Evolutionary conservation across 306 rosid genomes (phyloP), one percentile per base, ranked within the genome.

Genomic region (Styphnolobium japonicum): DNA sequence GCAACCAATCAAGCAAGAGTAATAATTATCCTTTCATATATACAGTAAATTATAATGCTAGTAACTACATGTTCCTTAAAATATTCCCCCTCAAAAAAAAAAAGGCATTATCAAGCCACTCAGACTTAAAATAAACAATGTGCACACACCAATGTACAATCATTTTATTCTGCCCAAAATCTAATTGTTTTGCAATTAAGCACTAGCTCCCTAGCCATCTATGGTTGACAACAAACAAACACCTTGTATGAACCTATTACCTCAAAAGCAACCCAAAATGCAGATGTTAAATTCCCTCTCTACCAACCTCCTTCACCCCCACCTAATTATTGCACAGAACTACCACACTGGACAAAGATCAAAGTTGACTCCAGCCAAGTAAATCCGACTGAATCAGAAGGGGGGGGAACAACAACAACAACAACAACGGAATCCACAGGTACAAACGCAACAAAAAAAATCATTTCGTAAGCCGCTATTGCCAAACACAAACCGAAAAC

Each of bases 1-100:
- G 65, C 62, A 85, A 67, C 73, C 73, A 61, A 68, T 73, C 43
- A 75, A 80, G 31, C 37, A 75, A 62, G 58, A 64, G 36, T 69
- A 69, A 49, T 29, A 68, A 64, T 52, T 15, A 80, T 51, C 69
- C 78, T 68, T 31, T 45, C 25, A 75, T 21, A 53, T 23, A n/a
- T 57, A 55, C 43, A 56, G n/a, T 40, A 34, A 7, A 23, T 71
- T 52, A 64, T 51, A 57, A n/a, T 4, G n/a, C 33, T 12, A 49
- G 52, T 73, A 53, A 39, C 4, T 22, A 29, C 22, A 25, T 42
- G 23, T 6, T 66, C 33, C 60, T 8, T 64, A 57, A 64, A 80
- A 72, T 11, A 29, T 25, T n/a, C n/a, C n/a, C n/a, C n/a, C n/a
- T n/a, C 58, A 18, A 58, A 4, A 12, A 53, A 22, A 49, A 53